Evolutionary conservation across 202 grass and related monocot genomes (phyloP).

Genomic region (Carex sylvatica): DNA sequence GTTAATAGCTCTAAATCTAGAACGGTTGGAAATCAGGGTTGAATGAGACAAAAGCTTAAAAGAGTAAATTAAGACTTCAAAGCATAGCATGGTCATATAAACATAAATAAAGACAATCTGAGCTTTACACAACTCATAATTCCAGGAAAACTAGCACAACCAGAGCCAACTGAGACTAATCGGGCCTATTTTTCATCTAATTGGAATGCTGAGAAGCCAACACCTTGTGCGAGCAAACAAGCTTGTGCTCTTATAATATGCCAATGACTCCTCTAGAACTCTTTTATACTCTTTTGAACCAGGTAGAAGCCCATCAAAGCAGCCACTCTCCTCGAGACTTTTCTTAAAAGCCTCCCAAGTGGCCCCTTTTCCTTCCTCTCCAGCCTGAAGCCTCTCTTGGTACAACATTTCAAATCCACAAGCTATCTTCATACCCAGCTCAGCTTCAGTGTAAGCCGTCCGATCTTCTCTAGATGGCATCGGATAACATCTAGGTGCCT

Average conservation of each 20-base stretch:
- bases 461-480: constrained; percentile 78
- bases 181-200: neutral
- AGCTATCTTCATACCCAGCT: constrained; percentile 88
- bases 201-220: neutral
- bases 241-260: constrained; percentile 80
- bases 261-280: constrained; percentile 56
- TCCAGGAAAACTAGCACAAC: neutral
- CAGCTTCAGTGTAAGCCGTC: constrained; percentile 57
- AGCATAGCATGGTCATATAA: neutral
- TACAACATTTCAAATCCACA: constrained; percentile 99
- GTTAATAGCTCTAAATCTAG: neutral
- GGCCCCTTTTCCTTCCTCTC: constrained; percentile 57
- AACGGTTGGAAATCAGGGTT: neutral
- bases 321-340: constrained; percentile 67
- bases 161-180: neutral
- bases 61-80: neutral
- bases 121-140: neutral
- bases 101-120: neutral
- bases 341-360: constrained; percentile 81
- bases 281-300: constrained; percentile 89
- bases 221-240: constrained; percentile 66
- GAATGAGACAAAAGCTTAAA: neutral
- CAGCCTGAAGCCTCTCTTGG: constrained; percentile 58
- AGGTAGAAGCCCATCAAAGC: constrained; percentile 67
- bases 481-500: constrained; percentile 63